Evolutionary conservation across 2,329 filamentous ascomycete genomes (phyloP).

Genomic region (Hypomyces rosellus): DNA sequence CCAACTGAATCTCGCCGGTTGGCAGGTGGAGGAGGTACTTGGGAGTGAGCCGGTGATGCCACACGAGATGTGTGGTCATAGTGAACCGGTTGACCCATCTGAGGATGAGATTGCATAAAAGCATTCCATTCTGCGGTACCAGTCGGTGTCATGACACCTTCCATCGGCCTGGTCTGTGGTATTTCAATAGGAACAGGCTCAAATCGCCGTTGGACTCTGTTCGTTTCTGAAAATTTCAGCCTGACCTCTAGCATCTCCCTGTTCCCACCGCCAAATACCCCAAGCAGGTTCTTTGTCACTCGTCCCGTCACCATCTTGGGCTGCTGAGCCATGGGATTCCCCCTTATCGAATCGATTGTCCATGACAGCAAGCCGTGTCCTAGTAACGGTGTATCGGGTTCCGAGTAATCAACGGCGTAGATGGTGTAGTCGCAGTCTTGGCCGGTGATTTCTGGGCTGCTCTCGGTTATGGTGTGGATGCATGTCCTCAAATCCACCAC

Average conservation of each 20-base stretch:
- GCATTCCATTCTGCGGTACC: slow-evolving; percentile 73
- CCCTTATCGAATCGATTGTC: slow-evolving; percentile 50
- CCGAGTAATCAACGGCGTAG: slow-evolving; percentile 94
- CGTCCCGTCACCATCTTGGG: slow-evolving; percentile 80
- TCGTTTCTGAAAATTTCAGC: slow-evolving; percentile 74
- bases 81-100: slow-evolving; percentile 33
- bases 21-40: slow-evolving; percentile 18
- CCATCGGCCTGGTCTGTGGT: slow-evolving; percentile 20
- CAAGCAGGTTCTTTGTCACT: slow-evolving; percentile 78
- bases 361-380: slow-evolving; percentile 94
- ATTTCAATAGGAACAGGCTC: slow-evolving; percentile 13
- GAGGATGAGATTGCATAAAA: slow-evolving; percentile 66
- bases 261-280: slow-evolving; percentile 74
- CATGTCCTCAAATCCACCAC: slow-evolving; percentile 83
- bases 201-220: slow-evolving; percentile 42
- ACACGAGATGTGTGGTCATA: slow-evolving; percentile 25
- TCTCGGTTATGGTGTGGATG: slow-evolving; percentile 68
- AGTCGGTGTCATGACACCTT: slow-evolving; percentile 39
- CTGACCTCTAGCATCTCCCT: slow-evolving; percentile 91
- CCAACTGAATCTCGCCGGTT: slow-evolving; percentile 24
- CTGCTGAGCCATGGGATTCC: slow-evolving; percentile 43
- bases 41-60: slow-evolving; percentile 32
- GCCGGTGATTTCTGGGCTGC: slow-evolving; percentile 74
- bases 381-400: slow-evolving; percentile 86
- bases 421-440: slow-evolving; percentile 84